A percentile compares a stretch with the other conserved stretches of the same genome.
These are phyloP conservation scores for Peribolospora baueri DNA, from an alignment of 768 basidiomycete species.

Conservation along the genomic window DNA sequence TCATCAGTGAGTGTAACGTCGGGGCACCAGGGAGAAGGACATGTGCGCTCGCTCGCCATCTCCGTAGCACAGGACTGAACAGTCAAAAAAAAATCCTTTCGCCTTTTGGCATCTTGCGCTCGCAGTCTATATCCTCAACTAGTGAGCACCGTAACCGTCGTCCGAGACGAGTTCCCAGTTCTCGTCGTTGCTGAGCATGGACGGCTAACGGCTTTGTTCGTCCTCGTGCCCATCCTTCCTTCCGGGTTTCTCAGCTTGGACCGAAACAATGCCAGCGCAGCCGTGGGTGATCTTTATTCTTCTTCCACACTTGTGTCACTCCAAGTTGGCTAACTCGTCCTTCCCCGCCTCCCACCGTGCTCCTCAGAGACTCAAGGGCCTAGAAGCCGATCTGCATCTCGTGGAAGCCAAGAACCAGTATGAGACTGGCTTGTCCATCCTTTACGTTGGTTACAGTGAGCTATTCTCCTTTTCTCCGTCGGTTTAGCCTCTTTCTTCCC, in stretches of 20 bases:
- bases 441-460: slow-evolving; percentile 14
- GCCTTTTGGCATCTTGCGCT: not conserved
- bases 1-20: too few relatives aligned
- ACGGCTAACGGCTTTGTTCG: not conserved
- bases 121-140: slow-evolving; percentile 15
- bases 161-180: not conserved
- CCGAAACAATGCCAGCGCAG: slow-evolving; percentile 12
- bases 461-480: too few relatives aligned
- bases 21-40: too few relatives aligned
- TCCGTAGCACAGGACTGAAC: too few relatives aligned
- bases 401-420: not conserved
- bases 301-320: not conserved
- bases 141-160: not conserved
- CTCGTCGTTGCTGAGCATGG: slow-evolving; percentile 4
- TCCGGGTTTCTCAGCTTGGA: not conserved
- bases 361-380: not conserved
- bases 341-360: not conserved
- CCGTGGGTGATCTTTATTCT: not conserved
- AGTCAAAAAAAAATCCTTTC: too few relatives aligned
- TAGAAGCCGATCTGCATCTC: not conserved
- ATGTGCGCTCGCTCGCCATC: too few relatives aligned
- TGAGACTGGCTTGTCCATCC: slow-evolving; percentile 14
- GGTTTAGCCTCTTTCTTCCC: too few relatives aligned
- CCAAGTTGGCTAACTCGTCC: slow-evolving; percentile 1
- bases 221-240: not conserved